phyloP scores from a whole-genome alignment of 2,329 filamentous ascomycete species.

The Thyridium curvatum region DNA sequence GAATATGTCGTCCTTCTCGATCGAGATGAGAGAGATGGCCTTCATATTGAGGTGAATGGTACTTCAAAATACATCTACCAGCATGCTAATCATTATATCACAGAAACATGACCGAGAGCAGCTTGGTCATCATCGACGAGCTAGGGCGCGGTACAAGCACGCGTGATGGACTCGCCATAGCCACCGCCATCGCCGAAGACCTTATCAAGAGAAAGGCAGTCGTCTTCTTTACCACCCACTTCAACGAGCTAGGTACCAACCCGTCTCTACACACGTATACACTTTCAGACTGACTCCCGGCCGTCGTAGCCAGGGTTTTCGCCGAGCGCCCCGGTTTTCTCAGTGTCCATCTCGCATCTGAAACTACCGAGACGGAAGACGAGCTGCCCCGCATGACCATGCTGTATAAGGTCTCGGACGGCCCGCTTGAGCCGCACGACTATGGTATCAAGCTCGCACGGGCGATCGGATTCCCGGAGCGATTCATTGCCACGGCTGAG shows the following conservation, averaged over 20 bases:
- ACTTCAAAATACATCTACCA: too few relatives aligned
- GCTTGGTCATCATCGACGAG: constrained; percentile 83
- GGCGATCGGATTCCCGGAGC: constrained; percentile 63
- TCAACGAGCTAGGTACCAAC: constrained; percentile 60
- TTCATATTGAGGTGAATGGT: constrained; percentile 65
- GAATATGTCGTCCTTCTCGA: constrained; percentile 87
- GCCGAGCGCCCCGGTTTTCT: constrained; percentile 70
- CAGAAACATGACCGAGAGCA: constrained; percentile 68
- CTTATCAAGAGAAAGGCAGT: constrained; percentile 72
- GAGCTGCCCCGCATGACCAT: constrained; percentile 64
- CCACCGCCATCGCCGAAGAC: constrained; percentile 83
- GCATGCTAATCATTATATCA: background rate
- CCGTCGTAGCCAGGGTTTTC: constrained; percentile 56
- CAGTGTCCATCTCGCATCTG: constrained; percentile 73
- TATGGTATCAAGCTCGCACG: constrained; percentile 83
- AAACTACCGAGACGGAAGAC: constrained; percentile 39
- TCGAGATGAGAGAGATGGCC: constrained; percentile 94
- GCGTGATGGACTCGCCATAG: constrained; percentile 81
- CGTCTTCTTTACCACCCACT: constrained; percentile 94
- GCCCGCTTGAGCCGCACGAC: constrained; percentile 62
- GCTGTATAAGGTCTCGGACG: constrained; percentile 77
- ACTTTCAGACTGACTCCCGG: constrained; percentile 4
- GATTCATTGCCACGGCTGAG: constrained; percentile 63
- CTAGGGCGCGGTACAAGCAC: constrained; percentile 87
- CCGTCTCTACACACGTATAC: background rate